Conservation (phyloP, 225 moss, liverwort and hornwort genomes). For the Polytrichum commune region DNA sequence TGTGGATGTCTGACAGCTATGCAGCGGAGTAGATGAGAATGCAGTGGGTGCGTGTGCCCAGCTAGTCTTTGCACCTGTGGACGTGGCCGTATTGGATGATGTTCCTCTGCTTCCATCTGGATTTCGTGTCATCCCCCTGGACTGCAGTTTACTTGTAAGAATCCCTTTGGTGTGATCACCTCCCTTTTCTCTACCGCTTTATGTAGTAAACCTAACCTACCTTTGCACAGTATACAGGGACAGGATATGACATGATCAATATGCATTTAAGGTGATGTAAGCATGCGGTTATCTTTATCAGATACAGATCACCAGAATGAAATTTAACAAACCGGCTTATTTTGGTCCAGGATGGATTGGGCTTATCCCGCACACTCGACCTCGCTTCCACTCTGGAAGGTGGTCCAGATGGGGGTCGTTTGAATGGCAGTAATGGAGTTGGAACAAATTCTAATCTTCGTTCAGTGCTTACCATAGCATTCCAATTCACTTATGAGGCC, state of each 20-base stretch:
- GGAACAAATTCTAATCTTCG: slow-evolving; percentile 57
- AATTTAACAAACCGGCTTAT: too few relatives aligned
- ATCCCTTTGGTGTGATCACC: background rate
- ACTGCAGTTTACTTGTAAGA: slow-evolving; percentile 72
- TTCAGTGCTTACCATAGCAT: slow-evolving; percentile 92
- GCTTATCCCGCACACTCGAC: slow-evolving; percentile 80
- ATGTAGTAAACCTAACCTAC: too few relatives aligned
- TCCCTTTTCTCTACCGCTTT: too few relatives aligned
- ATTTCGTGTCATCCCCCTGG: slow-evolving; percentile 92
- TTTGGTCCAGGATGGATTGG: slow-evolving; percentile 73
- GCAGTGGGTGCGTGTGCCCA: slow-evolving; percentile 87
- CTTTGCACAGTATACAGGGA: too few relatives aligned
- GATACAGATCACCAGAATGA: too few relatives aligned
- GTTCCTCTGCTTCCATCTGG: slow-evolving; percentile 95
- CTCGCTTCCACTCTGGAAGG: slow-evolving; percentile 91
- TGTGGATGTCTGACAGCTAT: slow-evolving; percentile 45
- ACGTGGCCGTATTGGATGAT: slow-evolving; percentile 84
- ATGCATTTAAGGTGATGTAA: too few relatives aligned
- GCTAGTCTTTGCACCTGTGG: slow-evolving; percentile 94
- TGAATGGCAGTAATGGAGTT: slow-evolving; percentile 64
- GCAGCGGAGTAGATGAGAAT: slow-evolving; percentile 90
- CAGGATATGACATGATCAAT: too few relatives aligned
- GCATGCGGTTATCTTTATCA: background rate
- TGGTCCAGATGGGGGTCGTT: slow-evolving; percentile 61
- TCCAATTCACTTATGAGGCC: slow-evolving; percentile 88